Conservation (phyloP, 2,329 filamentous ascomycete genomes). For the Colletotrichum costaricense region DNA sequence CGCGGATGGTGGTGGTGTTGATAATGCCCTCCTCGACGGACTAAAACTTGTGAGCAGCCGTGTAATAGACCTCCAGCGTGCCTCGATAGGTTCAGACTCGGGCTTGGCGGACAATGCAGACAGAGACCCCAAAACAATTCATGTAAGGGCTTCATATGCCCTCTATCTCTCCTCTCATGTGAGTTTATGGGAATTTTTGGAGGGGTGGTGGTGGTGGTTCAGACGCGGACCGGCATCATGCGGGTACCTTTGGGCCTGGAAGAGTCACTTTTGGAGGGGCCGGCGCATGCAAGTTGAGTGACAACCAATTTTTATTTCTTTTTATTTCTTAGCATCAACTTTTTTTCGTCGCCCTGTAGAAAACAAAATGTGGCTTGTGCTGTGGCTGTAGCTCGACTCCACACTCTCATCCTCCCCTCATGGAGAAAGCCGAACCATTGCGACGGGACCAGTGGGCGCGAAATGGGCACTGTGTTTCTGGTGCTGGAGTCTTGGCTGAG, state of each 20-base stretch:
- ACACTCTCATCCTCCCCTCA: background rate
- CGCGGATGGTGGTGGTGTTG: background rate
- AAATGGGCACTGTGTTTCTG: background rate
- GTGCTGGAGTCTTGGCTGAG: background rate
- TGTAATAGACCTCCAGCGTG: constrained; percentile 9
- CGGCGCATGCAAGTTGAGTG: background rate
- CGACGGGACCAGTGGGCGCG: background rate
- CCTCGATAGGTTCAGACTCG: constrained; percentile 1
- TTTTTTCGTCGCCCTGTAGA: background rate
- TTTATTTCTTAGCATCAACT: background rate
- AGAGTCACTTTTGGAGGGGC: constrained; percentile 20
- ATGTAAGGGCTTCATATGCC: constrained; percentile 25
- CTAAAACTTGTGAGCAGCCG: background rate
- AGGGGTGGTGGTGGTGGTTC: background rate
- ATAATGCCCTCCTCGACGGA: background rate
- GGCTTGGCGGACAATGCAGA: constrained; percentile 17
- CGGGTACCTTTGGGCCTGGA: constrained; percentile 18
- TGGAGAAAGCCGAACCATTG: constrained; percentile 32
- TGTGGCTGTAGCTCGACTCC: background rate
- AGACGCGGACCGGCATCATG: constrained; percentile 13
- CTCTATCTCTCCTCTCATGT: constrained; percentile 4
- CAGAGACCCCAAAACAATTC: constrained; percentile 17
- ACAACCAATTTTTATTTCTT: background rate
- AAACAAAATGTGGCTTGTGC: constrained; percentile 13
- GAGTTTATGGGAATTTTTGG: constrained; percentile 14